These are phyloP conservation scores for Tylopilus sp. DNA, from an alignment of 768 basidiomycete species.

Conservation along the genomic window DNA sequence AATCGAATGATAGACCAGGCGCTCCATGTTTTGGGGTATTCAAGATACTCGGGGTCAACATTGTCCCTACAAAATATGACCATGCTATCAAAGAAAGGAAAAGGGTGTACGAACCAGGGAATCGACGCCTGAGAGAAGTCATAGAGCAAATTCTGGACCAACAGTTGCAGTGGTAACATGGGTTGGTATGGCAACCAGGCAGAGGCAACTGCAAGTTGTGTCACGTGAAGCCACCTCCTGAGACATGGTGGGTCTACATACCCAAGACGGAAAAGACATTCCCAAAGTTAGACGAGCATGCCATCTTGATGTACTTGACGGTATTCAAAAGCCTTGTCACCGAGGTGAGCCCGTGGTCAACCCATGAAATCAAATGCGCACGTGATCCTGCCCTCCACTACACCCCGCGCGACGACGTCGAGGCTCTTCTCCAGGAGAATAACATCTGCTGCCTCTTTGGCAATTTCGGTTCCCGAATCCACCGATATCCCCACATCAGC, in stretches of 20 bases:
- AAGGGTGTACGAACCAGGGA: slow-evolving; percentile 30
- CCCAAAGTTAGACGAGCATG: slow-evolving; percentile 36
- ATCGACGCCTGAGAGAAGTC: slow-evolving; percentile 37
- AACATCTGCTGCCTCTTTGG: slow-evolving; percentile 37
- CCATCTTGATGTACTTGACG: slow-evolving; percentile 37
- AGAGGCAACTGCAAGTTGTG: slow-evolving; percentile 27
- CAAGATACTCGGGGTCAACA: slow-evolving; percentile 36
- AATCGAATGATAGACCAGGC: slow-evolving; percentile 35
- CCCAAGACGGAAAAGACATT: slow-evolving; percentile 32
- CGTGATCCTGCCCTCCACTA: slow-evolving; percentile 33
- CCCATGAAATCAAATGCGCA: slow-evolving; percentile 11
- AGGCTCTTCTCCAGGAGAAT: slow-evolving; percentile 37
- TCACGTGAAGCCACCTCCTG: background rate
- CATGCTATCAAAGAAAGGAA: background rate
- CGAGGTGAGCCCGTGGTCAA: slow-evolving; percentile 7
- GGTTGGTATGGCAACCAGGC: slow-evolving; percentile 38
- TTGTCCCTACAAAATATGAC: slow-evolving; percentile 30
- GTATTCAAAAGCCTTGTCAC: slow-evolving; percentile 33
- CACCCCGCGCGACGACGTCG: slow-evolving; percentile 31
- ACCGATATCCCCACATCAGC: slow-evolving; percentile 34
- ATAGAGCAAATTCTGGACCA: slow-evolving; percentile 33
- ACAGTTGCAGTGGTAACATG: slow-evolving; percentile 33
- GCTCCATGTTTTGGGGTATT: slow-evolving; percentile 29
- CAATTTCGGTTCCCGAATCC: slow-evolving; percentile 33
- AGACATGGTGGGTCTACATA: slow-evolving; percentile 9